phyloP scores from a whole-genome alignment of 73 alveolate species.

The Durusdinium trenchii region DNA sequence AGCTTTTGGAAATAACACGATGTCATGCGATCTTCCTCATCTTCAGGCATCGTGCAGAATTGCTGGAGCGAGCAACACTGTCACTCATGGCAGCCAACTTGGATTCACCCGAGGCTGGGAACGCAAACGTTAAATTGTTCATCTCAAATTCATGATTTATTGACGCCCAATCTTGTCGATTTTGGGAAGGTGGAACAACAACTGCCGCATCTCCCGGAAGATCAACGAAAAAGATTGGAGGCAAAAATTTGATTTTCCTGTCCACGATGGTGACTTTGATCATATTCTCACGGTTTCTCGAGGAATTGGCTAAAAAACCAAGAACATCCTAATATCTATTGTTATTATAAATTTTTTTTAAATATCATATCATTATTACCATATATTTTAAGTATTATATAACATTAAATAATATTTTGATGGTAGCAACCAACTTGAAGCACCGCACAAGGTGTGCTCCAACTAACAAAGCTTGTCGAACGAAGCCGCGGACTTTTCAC shows the following conservation, averaged over 20 bases:
- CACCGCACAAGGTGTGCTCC: too few relatives aligned
- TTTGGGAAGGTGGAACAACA: slow-evolving; percentile 34
- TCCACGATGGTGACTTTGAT: neutral
- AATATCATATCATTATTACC: too few relatives aligned
- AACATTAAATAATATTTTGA: too few relatives aligned
- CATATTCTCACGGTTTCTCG: neutral
- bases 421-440: too few relatives aligned
- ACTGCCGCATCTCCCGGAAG: slow-evolving; percentile 10
- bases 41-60: slow-evolving; percentile 36
- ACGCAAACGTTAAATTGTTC: neutral
- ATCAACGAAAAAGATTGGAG: slow-evolving; percentile 48
- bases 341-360: too few relatives aligned
- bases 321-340: too few relatives aligned
- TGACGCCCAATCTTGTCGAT: neutral
- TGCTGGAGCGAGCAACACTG: slow-evolving; percentile 41
- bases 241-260: neutral
- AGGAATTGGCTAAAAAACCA: neutral
- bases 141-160: too few relatives aligned
- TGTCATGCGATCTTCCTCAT: neutral
- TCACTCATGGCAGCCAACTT: slow-evolving; percentile 58
- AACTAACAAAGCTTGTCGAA: too few relatives aligned
- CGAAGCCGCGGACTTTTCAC: too few relatives aligned
- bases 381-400: too few relatives aligned
- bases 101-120: slow-evolving; percentile 39
- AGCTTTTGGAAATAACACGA: neutral